Evolutionary conservation across 306 rosid species (phyloP), one percentile per base, ranked within the genome.

Genomic region (Lagenaria siceraria): DNA sequence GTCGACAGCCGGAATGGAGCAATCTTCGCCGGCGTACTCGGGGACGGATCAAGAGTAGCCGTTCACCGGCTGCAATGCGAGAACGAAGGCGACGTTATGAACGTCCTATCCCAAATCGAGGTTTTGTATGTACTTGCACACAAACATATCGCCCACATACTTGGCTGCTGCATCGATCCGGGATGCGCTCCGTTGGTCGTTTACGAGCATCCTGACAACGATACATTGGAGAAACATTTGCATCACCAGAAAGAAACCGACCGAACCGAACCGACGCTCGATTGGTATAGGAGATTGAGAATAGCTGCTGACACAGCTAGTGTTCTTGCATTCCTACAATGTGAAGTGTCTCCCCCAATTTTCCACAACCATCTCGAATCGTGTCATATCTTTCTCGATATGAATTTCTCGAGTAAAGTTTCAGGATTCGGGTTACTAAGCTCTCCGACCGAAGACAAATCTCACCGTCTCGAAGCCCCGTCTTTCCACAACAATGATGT

Each of bases 131-230:
- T 85, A 12, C 78, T 88, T 83, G 81, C 82, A 31, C 96, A 92
- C 82, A 76, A 81, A 74, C 88, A 90, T 25, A 74, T 92, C 24
- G 93, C 96, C 0, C 80, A 74, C 18, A 77, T 92, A 60, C 84
- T 95, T 40, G 99, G 99, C 9, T 95, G 96, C 81, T 95, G 99
- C 62, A 82, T 88, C 53, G 96, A 87, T 15, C 79, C 85, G 77
- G 86, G 88, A 59, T 81, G 76, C 77, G 68, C 87, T 79, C 90
- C 93, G 56, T 65, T 92, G 11, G 87, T 90, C 15, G 90, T 95
- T 48, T 92, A 95, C 38, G 96, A 92, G 52, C 82, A 89, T 77
- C 97, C 97, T 15, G 81, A 84, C 31, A 90, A 92, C 22, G 97
- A 92, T 36, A 95, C 96, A 10, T 72, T 95, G 22, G 87, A 92